Evolutionary conservation across 1,139 yeast species (phyloP).

Genomic region (Suhomyces chickasaworum): DNA sequence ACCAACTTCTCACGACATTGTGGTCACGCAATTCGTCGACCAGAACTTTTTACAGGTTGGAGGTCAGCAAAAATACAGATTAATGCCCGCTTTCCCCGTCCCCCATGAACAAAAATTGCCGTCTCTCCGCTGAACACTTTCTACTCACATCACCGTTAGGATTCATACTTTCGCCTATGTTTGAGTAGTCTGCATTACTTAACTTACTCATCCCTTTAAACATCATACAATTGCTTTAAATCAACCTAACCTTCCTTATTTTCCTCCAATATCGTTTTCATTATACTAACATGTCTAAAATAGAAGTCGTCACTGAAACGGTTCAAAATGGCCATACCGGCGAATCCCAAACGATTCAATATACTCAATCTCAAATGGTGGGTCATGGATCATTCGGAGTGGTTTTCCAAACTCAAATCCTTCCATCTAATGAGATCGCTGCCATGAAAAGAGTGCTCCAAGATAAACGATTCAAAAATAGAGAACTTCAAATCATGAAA

Average conservation of each 20-base stretch:
- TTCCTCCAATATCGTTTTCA: constrained; percentile 1
- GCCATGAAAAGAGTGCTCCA: constrained; percentile 95
- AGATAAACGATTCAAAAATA: constrained; percentile 91
- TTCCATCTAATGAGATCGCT: constrained; percentile 74
- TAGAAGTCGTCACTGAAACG: constrained; percentile 65
- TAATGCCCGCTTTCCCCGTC: constrained; percentile 15
- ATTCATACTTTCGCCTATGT: constrained; percentile 8
- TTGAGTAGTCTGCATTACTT: background rate
- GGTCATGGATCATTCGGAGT: constrained; percentile 99
- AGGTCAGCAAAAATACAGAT: constrained; percentile 8
- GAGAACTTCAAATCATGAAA: constrained; percentile 96
- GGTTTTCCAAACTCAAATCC: constrained; percentile 82
- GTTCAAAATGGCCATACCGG: constrained; percentile 79
- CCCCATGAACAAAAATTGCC: constrained; percentile 14
- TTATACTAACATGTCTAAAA: constrained; percentile 50
- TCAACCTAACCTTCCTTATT: background rate
- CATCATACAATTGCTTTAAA: constrained; percentile 4
- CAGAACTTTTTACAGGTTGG: constrained; percentile 9
- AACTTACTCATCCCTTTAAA: background rate
- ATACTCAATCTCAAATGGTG: constrained; percentile 80
- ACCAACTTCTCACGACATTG: constrained; percentile 4
- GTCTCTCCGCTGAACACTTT: constrained; percentile 8
- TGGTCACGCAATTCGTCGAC: constrained; percentile 16
- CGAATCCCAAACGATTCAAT: constrained; percentile 58
- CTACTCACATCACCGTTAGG: constrained; percentile 7